phyloP scores from a whole-genome alignment of 805 yeast species.

The Saturnispora bothae region DNA sequence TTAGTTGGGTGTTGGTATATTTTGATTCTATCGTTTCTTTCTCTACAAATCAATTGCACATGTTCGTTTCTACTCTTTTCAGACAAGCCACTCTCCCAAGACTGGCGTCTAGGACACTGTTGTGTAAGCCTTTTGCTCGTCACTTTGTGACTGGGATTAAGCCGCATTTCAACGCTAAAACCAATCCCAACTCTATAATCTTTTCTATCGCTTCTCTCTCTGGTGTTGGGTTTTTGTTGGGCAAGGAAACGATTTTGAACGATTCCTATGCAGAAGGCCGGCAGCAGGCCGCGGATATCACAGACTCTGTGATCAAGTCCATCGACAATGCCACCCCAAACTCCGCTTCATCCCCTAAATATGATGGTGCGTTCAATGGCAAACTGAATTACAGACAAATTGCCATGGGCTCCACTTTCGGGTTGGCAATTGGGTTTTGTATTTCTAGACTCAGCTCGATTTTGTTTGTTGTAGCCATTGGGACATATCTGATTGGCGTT shows the following conservation, averaged over 20 bases:
- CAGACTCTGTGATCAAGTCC: slow-evolving; percentile 5
- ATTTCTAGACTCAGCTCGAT: slow-evolving; percentile 51
- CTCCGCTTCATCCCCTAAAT: slow-evolving; percentile 16
- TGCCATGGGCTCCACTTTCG: slow-evolving; percentile 53
- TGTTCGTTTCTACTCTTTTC: too few relatives aligned
- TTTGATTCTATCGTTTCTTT: too few relatives aligned
- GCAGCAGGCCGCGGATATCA: slow-evolving; percentile 5
- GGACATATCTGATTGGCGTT: slow-evolving; percentile 35
- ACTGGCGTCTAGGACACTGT: too few relatives aligned
- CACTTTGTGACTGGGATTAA: not conserved
- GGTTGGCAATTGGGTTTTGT: slow-evolving; percentile 46
- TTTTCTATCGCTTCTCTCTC: slow-evolving; percentile 12
- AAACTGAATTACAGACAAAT: slow-evolving; percentile 49
- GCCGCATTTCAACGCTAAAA: not conserved
- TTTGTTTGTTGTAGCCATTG: slow-evolving; percentile 39
- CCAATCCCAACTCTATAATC: slow-evolving; percentile 5
- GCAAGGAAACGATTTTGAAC: slow-evolving; percentile 14
- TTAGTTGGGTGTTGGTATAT: too few relatives aligned
- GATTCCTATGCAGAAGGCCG: slow-evolving; percentile 11
- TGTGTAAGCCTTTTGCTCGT: not conserved
- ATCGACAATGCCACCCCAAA: not conserved
- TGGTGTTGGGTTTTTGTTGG: slow-evolving; percentile 12
- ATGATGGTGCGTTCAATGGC: slow-evolving; percentile 33
- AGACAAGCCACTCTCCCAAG: too few relatives aligned
- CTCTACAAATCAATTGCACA: too few relatives aligned